These are phyloP conservation scores for Sugiyamaella japonica DNA, from an alignment of 1,139 yeast species.

Conservation along the genomic window DNA sequence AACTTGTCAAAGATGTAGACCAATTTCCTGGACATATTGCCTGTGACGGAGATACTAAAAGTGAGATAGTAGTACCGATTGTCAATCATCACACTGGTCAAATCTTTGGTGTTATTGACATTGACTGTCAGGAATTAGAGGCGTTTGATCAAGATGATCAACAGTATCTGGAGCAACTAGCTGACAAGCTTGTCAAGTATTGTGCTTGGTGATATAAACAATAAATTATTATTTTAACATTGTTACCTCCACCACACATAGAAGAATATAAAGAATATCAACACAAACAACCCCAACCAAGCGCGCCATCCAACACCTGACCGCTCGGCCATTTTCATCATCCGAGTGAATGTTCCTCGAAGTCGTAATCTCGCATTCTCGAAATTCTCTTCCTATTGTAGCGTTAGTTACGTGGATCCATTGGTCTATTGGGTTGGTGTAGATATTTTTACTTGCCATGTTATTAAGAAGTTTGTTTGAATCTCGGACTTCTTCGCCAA, in stretches of 20 bases:
- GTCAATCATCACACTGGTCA: constrained; percentile 43
- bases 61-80: constrained; percentile 92
- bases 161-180: constrained; percentile 59
- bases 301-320: constrained; percentile 79
- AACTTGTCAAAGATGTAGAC: constrained; percentile 74
- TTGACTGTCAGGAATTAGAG: constrained; percentile 65
- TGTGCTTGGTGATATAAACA: constrained; percentile 46
- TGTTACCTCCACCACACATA: constrained; percentile 64
- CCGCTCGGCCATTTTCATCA: constrained; percentile 79
- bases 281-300: constrained; percentile 68
- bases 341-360: constrained; percentile 66
- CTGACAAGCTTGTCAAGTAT: constrained; percentile 49
- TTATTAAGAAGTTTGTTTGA: constrained; percentile 63
- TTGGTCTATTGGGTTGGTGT: too few relatives aligned
- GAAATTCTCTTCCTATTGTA: constrained; percentile 45
- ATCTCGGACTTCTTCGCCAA: constrained; percentile 84
- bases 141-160: constrained; percentile 72
- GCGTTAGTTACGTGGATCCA: background rate
- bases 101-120: constrained; percentile 75
- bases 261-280: constrained; percentile 68
- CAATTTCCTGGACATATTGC: constrained; percentile 92
- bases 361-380: constrained; percentile 49
- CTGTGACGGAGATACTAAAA: constrained; percentile 90
- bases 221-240: background rate
- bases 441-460: constrained; percentile 44